These are phyloP conservation scores for Phytophthora europaea DNA, from an alignment of 352 stramenopile genomes.

Conservation along the genomic window DNA sequence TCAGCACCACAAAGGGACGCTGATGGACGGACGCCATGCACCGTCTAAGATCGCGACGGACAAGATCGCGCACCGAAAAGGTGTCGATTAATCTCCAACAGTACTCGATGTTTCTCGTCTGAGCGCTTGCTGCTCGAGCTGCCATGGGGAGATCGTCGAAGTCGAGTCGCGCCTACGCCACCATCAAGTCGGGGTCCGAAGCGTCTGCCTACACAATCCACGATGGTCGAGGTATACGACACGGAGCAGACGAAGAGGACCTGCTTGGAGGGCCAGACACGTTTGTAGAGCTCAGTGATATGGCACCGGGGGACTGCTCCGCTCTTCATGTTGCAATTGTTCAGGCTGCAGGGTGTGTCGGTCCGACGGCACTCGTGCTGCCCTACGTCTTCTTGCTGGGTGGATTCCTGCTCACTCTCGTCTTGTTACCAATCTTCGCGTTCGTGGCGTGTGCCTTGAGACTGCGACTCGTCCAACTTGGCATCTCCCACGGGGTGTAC, in stretches of 20 bases:
- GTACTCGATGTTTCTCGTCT: background rate
- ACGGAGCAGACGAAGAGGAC: constrained; percentile 43
- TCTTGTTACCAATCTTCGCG: constrained; percentile 45
- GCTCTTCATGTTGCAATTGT: constrained; percentile 43
- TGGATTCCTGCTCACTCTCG: constrained; percentile 54
- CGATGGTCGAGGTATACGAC: constrained; percentile 28
- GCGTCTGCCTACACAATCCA: constrained; percentile 51
- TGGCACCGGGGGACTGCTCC: constrained; percentile 47
- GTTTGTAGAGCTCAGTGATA: constrained; percentile 57
- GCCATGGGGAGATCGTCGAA: constrained; percentile 19
- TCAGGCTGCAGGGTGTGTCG: constrained; percentile 46
- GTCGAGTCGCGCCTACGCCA: constrained; percentile 13
- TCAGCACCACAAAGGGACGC: constrained; percentile 2
- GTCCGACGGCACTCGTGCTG: constrained; percentile 44
- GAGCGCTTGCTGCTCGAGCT: constrained; percentile 5
- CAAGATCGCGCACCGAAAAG: constrained; percentile 31
- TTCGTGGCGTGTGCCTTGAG: constrained; percentile 39
- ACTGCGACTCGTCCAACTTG: constrained; percentile 53
- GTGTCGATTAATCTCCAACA: constrained; percentile 5
- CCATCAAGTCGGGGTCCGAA: constrained; percentile 21
- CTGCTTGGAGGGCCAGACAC: constrained; percentile 52
- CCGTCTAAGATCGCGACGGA: constrained; percentile 20
- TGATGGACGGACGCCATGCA: constrained; percentile 14
- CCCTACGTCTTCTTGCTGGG: constrained; percentile 57
- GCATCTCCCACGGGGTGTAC: constrained; percentile 61